Evolutionary conservation across 2,329 filamentous ascomycete genomes (phyloP), one percentile per base, ranked within the genome.

Genomic region (Celoporthe dispersa): DNA sequence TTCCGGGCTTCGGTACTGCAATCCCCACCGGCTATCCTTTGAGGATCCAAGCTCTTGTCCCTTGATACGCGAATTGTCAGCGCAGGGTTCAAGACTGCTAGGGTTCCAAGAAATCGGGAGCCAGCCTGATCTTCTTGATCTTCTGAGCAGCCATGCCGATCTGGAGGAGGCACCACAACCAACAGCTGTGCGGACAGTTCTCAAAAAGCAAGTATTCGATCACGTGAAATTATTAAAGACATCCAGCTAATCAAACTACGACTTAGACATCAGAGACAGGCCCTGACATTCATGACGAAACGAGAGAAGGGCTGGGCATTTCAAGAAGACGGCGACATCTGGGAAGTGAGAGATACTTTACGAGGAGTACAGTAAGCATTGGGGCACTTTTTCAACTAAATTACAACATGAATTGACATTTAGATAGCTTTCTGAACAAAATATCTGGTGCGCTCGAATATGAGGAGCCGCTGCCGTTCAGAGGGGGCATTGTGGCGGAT

Each of bases 401-500:
- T n/a, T n/a, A n/a, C 35, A 41, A 5, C 8, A n/a, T 11, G 14
- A 8, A 1, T 9, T 48, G 16, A 48, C 19, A 19, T 22, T 22
- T 16, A 48, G 16, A 2, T 60, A 81, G 78, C 11, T 83, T 79
- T 59, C 2, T 79, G 0, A 83, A 84, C 61, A 72, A 73, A 2
- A 71, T 83, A 0, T 79, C 79, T 1, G 71, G 75, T 0, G 59
- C 70, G 0, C 55, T 57, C 12, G 78, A 81, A 55, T 0, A 1
- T 0, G 76, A 82, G 4, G 73, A 76, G 0, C 82, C 82, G 0
- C 70, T 75, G 2, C 51, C 75, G 0, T 83, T 83, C n/a, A 75
- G 74, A 12, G 83, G 83, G 0, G 83, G 83, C 1, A 81, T 84
- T n/a, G 75, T 85, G 31, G 83, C 82, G 0, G 83, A 85, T 69